Evolutionary conservation across 176 grass and related monocot species (phyloP), one percentile per base, ranked within the genome.

Genomic region (Carex parvula): DNA sequence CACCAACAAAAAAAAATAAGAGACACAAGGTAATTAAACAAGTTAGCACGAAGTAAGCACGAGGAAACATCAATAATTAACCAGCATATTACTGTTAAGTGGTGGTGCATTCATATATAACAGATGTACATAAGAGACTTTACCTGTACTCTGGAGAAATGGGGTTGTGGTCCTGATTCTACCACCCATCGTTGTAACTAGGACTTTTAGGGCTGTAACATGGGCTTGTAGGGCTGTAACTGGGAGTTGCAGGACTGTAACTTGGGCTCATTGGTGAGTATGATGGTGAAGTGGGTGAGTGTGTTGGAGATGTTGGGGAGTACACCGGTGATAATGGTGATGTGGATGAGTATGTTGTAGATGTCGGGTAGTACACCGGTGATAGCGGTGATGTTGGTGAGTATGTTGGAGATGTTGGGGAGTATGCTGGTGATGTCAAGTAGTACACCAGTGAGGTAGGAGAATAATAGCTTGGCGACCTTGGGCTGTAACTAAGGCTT

Each of bases 91-190:
- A 50, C 42, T 70, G 37, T 8, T 41, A 70, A 3, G 20, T 66
- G 13, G 64, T 66, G 35, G 64, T 66, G 64, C 15, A 33, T 39
- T 70, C 16, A 42, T 70, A 70, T 4, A 3, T 4, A 56, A 54
- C 1, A 4, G 24, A 32, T 30, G 69, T 41, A 18, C 13, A 72
- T 35, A 11, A 50, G 8, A 53, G 2, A 56, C 17, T 55, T 88
- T 72, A 93, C 92, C 95, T 98, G 89, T 90, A 98, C 64, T 95
- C 86, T 24, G 91, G 92, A 53, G 95, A 98, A 11, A 87, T 98
- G 73, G 95, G 92, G 75, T 88, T 98, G 74, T 98, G 93, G 69
- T 95, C 92, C 73, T 84, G 95, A 58, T 90, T 91, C 20, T 84
- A 85, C 16, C 92, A 86, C 22, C 85, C 89, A 59, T 89, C 87